Evolutionary conservation across 495 filamentous ascomycete species (phyloP).

Genomic region (Chaetomium tenue): DNA sequence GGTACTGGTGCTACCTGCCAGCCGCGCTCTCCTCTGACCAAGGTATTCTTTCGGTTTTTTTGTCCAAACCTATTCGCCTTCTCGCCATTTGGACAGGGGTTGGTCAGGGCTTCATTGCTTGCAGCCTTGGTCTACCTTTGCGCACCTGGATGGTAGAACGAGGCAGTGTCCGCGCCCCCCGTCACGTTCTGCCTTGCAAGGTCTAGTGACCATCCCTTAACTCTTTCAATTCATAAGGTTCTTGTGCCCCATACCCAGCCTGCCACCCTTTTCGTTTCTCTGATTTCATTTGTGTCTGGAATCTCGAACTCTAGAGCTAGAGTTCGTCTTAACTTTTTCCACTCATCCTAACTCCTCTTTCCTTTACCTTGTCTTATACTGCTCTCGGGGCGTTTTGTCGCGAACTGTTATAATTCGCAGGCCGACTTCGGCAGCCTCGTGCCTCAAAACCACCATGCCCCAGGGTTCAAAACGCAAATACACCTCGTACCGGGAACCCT

Average conservation of each 20-base stretch:
- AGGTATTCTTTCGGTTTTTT: not conserved
- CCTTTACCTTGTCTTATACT: too few relatives aligned
- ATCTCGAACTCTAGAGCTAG: too few relatives aligned
- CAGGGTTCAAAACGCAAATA: slow-evolving; percentile 4
- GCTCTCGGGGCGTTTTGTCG: too few relatives aligned
- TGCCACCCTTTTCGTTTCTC: not conserved
- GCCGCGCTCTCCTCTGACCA: too few relatives aligned
- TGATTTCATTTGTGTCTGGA: not conserved
- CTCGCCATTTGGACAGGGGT: not conserved
- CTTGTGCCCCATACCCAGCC: too few relatives aligned
- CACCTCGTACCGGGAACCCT: slow-evolving; percentile 3
- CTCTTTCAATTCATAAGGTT: too few relatives aligned
- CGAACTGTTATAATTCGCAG: too few relatives aligned
- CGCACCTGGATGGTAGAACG: not conserved
- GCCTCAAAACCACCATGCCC: not conserved
- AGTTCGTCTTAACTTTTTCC: too few relatives aligned
- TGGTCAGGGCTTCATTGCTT: not conserved
- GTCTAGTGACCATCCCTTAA: too few relatives aligned
- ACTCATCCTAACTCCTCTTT: too few relatives aligned
- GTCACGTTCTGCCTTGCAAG: too few relatives aligned
- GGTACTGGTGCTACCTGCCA: not conserved
- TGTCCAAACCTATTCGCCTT: not conserved
- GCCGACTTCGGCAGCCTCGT: not conserved
- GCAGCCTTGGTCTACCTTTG: not conserved
- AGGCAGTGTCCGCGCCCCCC: not conserved